Evolutionary conservation across 1,139 yeast genomes (phyloP), one percentile per base, ranked within the genome.

Genomic region (Debaryomyces udenii): DNA sequence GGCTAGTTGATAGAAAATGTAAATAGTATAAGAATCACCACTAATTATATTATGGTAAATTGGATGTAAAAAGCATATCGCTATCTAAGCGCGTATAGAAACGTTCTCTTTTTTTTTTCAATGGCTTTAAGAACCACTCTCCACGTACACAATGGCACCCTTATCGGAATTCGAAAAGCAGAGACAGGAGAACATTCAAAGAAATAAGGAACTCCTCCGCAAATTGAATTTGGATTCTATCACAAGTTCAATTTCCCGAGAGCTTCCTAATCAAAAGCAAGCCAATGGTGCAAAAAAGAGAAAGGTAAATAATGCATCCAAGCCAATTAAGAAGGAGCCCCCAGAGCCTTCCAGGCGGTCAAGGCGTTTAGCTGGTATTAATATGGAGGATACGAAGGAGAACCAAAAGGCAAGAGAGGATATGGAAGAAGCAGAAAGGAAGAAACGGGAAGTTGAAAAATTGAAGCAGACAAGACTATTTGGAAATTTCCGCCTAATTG

Each of bases 151-250:
- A 46, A 62, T 61, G 56, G 59, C 59, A 24, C 46, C 38, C 2
- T 38, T 83, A 26, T 76, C 86, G 2, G 86, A 83, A 29, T 83
- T 86, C 56, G 94, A 86, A 61, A 76, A 69, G 51, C 83, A 82
- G 53, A 68, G 94, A 44, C 81, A 78, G 53, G 87, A 68, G 45
- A 73, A 73, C 46, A 73, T 73, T 49, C 65, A 62, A 41, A 52
- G 77, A 31, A 73, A 73, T 53, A 61, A 62, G 42, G 73, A 69
- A 40, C 62, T 73, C 31, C 59, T 73, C 29, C 57, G 66, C 38
- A 61, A 62, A 43, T 57, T 73, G 44, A 63, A 71, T 26, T 61
- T 73, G 20, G 75, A 71, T 43, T 53, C 66, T 29, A 45, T 70
- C 24, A 56, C 61, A 10, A 56, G 55, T 9, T 61, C 71, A 3